These are phyloP conservation scores for Suillus luteus DNA, from an alignment of 768 basidiomycete species.

Conservation along the genomic window DNA sequence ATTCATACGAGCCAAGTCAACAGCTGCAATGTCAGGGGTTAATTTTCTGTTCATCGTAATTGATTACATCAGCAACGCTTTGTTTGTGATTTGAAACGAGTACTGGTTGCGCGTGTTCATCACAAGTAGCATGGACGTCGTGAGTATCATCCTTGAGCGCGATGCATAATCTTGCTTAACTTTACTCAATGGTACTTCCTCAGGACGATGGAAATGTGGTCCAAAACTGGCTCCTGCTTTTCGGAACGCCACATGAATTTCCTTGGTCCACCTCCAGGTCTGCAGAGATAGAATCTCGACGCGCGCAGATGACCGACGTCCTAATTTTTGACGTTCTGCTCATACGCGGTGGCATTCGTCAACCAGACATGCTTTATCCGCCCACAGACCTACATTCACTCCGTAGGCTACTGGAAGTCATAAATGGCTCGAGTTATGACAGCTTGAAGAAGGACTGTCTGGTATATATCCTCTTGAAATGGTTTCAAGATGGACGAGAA, in stretches of 20 bases:
- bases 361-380: constrained; percentile 67
- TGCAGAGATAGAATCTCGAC: constrained; percentile 62
- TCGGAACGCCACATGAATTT: constrained; percentile 57
- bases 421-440: constrained; percentile 67
- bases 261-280: constrained; percentile 58
- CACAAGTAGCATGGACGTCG: constrained; percentile 27
- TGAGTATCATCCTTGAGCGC: constrained; percentile 19
- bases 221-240: constrained; percentile 36
- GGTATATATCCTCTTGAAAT: constrained; percentile 79
- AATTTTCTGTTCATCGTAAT: constrained; percentile 2
- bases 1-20: neutral
- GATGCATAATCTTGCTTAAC: constrained; percentile 7
- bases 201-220: constrained; percentile 22
- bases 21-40: neutral
- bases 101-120: neutral
- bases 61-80: constrained; percentile 5
- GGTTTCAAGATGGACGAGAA: constrained; percentile 67
- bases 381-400: constrained; percentile 58
- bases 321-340: constrained; percentile 79
- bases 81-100: neutral
- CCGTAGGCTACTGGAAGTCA: constrained; percentile 58
- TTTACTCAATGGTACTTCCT: neutral
- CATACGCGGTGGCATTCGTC: constrained; percentile 58
- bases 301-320: constrained; percentile 58
- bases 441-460: constrained; percentile 78